These are phyloP conservation scores for Nothophaeocryptopus gaeumannii DNA, from an alignment of 2,329 filamentous ascomycete genomes.

Conservation along the genomic window DNA sequence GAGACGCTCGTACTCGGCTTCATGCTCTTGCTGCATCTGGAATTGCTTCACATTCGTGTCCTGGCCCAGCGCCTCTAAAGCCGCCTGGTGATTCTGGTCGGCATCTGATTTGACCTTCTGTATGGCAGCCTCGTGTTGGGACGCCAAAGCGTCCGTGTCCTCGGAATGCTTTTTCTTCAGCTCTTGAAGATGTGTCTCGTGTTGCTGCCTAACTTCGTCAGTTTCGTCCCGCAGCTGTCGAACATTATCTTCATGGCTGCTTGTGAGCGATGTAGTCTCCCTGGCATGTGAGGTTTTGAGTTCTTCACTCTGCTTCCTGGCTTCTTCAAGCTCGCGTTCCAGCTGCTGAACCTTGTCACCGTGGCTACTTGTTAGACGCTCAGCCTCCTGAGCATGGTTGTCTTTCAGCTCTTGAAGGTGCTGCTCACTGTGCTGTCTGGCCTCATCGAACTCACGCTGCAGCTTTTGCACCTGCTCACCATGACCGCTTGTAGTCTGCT, in stretches of 20 bases:
- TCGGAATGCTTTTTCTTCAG: slow-evolving; percentile 5
- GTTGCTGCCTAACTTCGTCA: too few relatives aligned
- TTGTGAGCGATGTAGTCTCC: background rate
- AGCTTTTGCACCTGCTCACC: background rate
- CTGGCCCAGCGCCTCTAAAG: slow-evolving; percentile 2
- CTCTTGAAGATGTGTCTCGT: slow-evolving; percentile 2
- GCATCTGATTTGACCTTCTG: background rate
- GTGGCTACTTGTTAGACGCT: too few relatives aligned
- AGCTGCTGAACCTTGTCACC: too few relatives aligned
- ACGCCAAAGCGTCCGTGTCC: background rate
- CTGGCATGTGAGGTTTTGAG: slow-evolving; percentile 1
- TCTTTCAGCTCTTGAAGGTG: slow-evolving; percentile 1
- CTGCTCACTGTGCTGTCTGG: slow-evolving; percentile 1
- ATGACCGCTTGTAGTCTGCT: too few relatives aligned
- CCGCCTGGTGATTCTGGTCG: background rate
- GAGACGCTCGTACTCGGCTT: background rate
- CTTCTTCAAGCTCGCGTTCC: slow-evolving; percentile 1
- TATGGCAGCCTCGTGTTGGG: background rate
- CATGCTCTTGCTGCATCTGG: slow-evolving; percentile 1
- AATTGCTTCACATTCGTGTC: background rate
- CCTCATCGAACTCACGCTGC: background rate
- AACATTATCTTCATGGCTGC: background rate
- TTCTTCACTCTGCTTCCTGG: slow-evolving; percentile 5
- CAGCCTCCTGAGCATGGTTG: slow-evolving; percentile 3
- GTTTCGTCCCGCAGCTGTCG: too few relatives aligned